phyloP scores from a whole-genome alignment of 108 stramenopile species.

The Fragilariopsis cylindrus region DNA sequence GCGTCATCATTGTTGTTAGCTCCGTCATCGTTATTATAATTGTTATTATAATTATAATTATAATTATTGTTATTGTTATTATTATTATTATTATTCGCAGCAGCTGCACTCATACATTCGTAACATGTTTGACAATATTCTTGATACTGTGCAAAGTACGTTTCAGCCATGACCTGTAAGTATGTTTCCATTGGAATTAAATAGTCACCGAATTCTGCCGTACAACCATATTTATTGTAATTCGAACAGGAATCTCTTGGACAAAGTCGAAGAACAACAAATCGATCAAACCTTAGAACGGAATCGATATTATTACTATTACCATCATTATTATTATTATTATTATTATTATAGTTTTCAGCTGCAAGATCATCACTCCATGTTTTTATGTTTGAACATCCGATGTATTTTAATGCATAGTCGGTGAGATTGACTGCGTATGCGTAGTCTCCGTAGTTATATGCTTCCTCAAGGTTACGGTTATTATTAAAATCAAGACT shows the following conservation, averaged over 20 bases:
- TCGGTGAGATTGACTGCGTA: slow-evolving; percentile 54
- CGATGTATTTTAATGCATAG: slow-evolving; percentile 78
- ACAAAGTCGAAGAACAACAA: slow-evolving; percentile 84
- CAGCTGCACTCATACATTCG: slow-evolving; percentile 32
- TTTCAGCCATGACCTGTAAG: slow-evolving; percentile 66
- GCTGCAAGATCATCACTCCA: slow-evolving; percentile 47
- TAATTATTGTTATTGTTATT: slow-evolving; percentile 2
- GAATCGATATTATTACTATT: not conserved
- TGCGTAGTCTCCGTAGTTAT: slow-evolving; percentile 11
- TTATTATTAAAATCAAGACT: not conserved
- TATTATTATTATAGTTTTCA: slow-evolving; percentile 32
- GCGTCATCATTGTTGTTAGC: slow-evolving; percentile 12
- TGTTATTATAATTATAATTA: slow-evolving; percentile 15
- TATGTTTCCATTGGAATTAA: slow-evolving; percentile 70
- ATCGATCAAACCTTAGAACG: slow-evolving; percentile 67
- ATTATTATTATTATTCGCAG: slow-evolving; percentile 5
- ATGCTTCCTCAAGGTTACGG: slow-evolving; percentile 30
- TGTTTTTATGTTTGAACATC: slow-evolving; percentile 58
- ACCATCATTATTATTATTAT: too few relatives aligned
- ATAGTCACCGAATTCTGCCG: slow-evolving; percentile 72
- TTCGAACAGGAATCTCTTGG: slow-evolving; percentile 57
- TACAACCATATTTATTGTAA: slow-evolving; percentile 68
- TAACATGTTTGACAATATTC: slow-evolving; percentile 66
- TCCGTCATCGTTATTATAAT: not conserved
- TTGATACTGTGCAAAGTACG: slow-evolving; percentile 54